These are phyloP conservation scores for Cucumis melo DNA, from an alignment of 306 rosid genomes.

Conservation along the genomic window DNA sequence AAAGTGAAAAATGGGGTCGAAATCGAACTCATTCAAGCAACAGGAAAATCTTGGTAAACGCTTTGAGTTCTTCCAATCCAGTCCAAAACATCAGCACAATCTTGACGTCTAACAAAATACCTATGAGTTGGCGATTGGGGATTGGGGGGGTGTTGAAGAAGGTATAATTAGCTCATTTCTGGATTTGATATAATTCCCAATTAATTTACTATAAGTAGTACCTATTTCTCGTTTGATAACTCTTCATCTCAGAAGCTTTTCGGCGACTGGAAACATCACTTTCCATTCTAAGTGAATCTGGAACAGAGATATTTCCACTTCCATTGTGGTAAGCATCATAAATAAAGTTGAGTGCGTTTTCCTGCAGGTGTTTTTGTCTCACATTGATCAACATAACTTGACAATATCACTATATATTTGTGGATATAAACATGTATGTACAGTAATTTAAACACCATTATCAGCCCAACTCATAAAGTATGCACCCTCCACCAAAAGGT, in stretches of 20 bases:
- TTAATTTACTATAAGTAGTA: not conserved
- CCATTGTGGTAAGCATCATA: constrained; percentile 34
- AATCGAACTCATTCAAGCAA: constrained; percentile 10
- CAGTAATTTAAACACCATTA: not conserved
- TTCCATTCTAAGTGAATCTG: constrained; percentile 41
- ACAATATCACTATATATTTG: not conserved
- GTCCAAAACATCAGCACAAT: constrained; percentile 56
- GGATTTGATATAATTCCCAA: not conserved
- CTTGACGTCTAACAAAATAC: constrained; percentile 56
- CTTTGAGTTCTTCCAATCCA: constrained; percentile 55
- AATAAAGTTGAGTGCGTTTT: constrained; percentile 52
- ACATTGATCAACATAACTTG: constrained; percentile 8
- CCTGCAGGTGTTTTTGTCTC: constrained; percentile 33
- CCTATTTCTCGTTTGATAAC: constrained; percentile 62
- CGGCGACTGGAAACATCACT: constrained; percentile 36
- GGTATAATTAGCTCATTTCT: not conserved
- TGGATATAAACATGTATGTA: not conserved
- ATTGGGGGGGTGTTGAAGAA: not conserved
- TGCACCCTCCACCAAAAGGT: too few relatives aligned
- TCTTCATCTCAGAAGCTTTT: constrained; percentile 40
- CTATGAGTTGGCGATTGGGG: constrained; percentile 16
- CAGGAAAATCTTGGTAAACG: constrained; percentile 1
- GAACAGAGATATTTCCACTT: constrained; percentile 42
- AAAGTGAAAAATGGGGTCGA: not conserved
- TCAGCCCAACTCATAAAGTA: too few relatives aligned